Percentiles rank a stretch among this genome's conserved stretches.
Conservation (phyloP, 257 asterid genomes). For the Salvia splendens region DNA sequence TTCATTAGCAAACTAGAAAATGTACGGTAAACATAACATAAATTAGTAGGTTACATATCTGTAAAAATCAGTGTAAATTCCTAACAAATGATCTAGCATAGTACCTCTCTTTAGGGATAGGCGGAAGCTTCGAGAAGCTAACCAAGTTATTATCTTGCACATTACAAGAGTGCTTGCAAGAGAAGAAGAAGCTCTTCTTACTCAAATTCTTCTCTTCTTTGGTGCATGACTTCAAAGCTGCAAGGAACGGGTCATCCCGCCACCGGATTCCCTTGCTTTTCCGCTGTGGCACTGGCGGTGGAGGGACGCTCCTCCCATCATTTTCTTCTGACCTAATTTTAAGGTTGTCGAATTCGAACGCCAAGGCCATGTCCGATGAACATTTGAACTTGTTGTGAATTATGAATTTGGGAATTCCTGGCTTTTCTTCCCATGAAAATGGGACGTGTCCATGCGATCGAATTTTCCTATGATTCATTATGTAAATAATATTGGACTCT, state of each 20-base stretch:
- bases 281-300: conserved; percentile 50
- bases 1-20: background rate
- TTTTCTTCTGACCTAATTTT: background rate
- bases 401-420: conserved; percentile 59
- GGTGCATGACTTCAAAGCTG: conserved; percentile 58
- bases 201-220: conserved; percentile 29
- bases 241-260: conserved; percentile 61
- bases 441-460: conserved; percentile 54
- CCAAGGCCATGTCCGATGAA: conserved; percentile 12
- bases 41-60: background rate
- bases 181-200: conserved; percentile 35
- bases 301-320: conserved; percentile 19
- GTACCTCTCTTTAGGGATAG: conserved; percentile 48
- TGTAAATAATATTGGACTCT: background rate
- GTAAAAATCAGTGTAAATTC: background rate
- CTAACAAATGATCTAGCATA: conserved; percentile 33
- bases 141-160: conserved; percentile 48
- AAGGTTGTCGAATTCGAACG: background rate
- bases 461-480: conserved; percentile 50
- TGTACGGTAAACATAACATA: background rate
- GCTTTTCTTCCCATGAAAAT: conserved; percentile 80
- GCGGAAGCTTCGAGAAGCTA: conserved; percentile 50
- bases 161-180: conserved; percentile 52
- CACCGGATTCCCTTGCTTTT: conserved; percentile 32
- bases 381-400: conserved; percentile 37